Base-by-base conservation (phyloP, 2,329 filamentous ascomycete species). In the Xylariales sp. region DNA sequence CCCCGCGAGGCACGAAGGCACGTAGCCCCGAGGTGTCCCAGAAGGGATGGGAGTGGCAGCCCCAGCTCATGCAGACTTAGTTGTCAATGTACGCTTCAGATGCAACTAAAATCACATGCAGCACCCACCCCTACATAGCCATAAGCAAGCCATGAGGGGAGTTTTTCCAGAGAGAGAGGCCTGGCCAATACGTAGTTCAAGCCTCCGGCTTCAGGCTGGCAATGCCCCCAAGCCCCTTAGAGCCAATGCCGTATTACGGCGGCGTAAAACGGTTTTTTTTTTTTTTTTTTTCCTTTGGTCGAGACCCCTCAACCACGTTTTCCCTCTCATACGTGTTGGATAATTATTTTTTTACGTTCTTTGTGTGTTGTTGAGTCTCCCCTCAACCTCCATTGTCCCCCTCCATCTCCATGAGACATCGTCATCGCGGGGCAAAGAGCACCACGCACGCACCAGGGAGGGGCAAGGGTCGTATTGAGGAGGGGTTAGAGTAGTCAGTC, bases 1-100 rank as follows among this genome's bases (percentile, higher is more conserved):
- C n/a, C n/a, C n/a, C n/a, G n/a, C n/a, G n/a, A n/a, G n/a, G n/a
- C n/a, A n/a, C n/a, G 35, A 38, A 18, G 27, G 35, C 30, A 18
- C 35, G 35, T 21, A 29, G 27, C 28, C 35, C 35, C 20, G n/a
- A n/a, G 23, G 23, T 25, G n/a, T 25, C n/a, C n/a, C n/a, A 25
- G 23, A n/a, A 25, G 23, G 23, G 23, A 8, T 8, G 35, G 23
- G 19, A 24, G 37, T 35, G 32, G 37, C 40, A 42, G 49, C 45
- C n/a, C n/a, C 49, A 52, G 41, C 49, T 31, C 47, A 51, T 47
- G 45, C 30, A 41, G 40, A 32, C 40, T 43, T 44, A 38, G 44
- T 42, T 43, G 43, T 46, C 33, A 41, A 47, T 46, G 44, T 48
- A 42, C n/a, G n/a, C 37, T 35, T 44, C 36, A 33, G 40, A 45